Percentiles rank a stretch among this genome's conserved stretches.
Conservation (phyloP, 176 grass and related monocot species). For the Rhynchospora breviuscula region DNA sequence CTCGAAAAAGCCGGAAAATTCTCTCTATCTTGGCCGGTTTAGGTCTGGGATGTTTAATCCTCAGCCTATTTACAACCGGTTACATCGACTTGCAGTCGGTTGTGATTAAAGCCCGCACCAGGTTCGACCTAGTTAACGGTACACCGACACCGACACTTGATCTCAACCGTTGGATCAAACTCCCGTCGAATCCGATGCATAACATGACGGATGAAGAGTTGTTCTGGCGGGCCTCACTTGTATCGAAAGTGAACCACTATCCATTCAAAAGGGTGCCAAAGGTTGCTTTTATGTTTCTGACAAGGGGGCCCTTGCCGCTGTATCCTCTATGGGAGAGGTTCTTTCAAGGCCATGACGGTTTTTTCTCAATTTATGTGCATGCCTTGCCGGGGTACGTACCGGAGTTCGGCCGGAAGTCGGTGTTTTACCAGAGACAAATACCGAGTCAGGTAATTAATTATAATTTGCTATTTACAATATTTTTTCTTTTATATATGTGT, state of each 20-base stretch:
- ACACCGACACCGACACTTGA: background rate
- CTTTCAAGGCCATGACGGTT: constrained; percentile 39
- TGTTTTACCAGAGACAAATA: constrained; percentile 66
- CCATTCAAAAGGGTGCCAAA: constrained; percentile 47
- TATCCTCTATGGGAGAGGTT: constrained; percentile 74
- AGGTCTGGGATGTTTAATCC: constrained; percentile 27
- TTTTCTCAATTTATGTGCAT: constrained; percentile 71
- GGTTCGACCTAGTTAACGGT: background rate
- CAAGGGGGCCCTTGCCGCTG: constrained; percentile 62
- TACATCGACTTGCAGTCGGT: constrained; percentile 24
- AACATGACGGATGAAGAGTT: constrained; percentile 85
- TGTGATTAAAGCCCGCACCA: background rate
- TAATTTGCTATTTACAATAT: background rate
- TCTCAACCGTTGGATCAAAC: constrained; percentile 21
- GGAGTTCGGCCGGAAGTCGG: constrained; percentile 40
- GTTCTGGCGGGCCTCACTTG: constrained; percentile 67
- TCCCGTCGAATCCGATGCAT: constrained; percentile 44
- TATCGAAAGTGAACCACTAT: constrained; percentile 27
- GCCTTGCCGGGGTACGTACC: constrained; percentile 50
- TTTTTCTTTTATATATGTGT: background rate
- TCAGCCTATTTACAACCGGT: background rate
- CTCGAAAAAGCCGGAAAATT: constrained; percentile 26
- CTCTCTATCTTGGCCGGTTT: constrained; percentile 34
- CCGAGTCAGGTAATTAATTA: constrained; percentile 58
- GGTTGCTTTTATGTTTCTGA: constrained; percentile 97